Percentiles rank a stretch among this genome's conserved stretches.
Evolutionary conservation across 1,284 basidiomycete species (phyloP).

Genomic region (Stygiomarasmius scandens): DNA sequence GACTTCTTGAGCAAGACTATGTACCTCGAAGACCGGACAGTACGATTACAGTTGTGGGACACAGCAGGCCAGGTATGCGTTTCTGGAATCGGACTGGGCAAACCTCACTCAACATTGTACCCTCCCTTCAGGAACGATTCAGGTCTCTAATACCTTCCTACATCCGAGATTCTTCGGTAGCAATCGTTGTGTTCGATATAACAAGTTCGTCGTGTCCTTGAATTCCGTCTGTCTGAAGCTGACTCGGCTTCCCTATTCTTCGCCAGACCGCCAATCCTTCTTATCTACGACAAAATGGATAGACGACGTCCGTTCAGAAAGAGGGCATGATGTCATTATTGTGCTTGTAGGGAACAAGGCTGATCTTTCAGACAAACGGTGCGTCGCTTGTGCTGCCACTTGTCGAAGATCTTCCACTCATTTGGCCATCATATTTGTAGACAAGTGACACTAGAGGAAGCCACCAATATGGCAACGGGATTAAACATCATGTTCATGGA

Average conservation of each 20-base stretch:
- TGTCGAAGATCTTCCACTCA: conserved; percentile 13
- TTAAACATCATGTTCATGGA: conserved; percentile 99
- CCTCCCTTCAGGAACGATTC: conserved; percentile 82
- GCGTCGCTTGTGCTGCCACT: conserved; percentile 26
- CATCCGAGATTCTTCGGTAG: conserved; percentile 97
- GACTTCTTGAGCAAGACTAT: conserved; percentile 99
- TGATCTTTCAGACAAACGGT: conserved; percentile 93
- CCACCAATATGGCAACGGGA: conserved; percentile 91
- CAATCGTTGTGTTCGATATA: conserved; percentile 98
- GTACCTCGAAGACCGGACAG: conserved; percentile 99
- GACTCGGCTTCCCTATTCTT: not conserved
- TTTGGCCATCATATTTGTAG: conserved; percentile 42
- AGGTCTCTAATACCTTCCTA: conserved; percentile 98
- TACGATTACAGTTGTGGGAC: conserved; percentile 97
- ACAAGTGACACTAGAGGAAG: conserved; percentile 98
- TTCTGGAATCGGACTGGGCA: not conserved
- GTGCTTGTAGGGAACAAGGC: conserved; percentile 99
- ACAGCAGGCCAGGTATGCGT: conserved; percentile 88
- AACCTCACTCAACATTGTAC: conserved; percentile 9
- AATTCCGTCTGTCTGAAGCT: not conserved
- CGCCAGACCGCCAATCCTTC: conserved; percentile 91
- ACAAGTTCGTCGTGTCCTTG: conserved; percentile 73
- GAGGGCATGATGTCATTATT: conserved; percentile 98
- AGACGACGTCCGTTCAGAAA: conserved; percentile 97
- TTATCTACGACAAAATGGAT: conserved; percentile 99